Conservation (phyloP, 192 early-diverging fungal genomes). For the Dispira parvispora region DNA sequence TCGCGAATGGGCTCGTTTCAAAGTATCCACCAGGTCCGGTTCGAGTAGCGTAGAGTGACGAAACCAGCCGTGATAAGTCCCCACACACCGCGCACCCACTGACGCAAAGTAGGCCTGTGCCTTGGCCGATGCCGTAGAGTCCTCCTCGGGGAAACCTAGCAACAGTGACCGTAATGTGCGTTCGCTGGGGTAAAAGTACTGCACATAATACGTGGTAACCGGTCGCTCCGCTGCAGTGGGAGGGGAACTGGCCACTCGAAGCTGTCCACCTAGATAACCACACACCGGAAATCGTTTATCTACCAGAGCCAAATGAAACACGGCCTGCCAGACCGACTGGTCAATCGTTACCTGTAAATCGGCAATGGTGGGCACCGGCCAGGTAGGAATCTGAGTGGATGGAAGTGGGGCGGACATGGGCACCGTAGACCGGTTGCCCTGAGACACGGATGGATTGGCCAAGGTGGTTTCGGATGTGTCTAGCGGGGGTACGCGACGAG, state of each 20-base stretch:
- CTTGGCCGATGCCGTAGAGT: neutral
- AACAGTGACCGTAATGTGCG: neutral
- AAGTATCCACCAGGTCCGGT: neutral
- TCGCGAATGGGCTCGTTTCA: neutral
- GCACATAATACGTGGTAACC: neutral
- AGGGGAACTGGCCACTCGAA: neutral
- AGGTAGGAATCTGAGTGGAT: neutral
- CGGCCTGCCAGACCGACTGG: neutral
- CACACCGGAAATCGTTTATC: neutral
- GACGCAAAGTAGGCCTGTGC: neutral
- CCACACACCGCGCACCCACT: neutral
- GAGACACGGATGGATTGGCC: no score
- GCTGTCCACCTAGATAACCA: slow-evolving; percentile 4
- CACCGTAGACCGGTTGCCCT: no score
- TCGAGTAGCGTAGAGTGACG: neutral
- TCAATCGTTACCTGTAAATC: neutral
- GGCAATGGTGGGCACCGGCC: neutral
- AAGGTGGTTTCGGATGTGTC: no score
- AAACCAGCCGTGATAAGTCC: neutral
- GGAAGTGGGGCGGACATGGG: neutral
- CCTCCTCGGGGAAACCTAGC: neutral
- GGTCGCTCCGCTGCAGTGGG: neutral
- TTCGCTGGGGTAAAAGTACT: neutral
- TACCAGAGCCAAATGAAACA: neutral
- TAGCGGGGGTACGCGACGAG: no score